Evolutionary conservation across 768 basidiomycete species (phyloP).

Genomic region (Pleurotus tuoliensis): DNA sequence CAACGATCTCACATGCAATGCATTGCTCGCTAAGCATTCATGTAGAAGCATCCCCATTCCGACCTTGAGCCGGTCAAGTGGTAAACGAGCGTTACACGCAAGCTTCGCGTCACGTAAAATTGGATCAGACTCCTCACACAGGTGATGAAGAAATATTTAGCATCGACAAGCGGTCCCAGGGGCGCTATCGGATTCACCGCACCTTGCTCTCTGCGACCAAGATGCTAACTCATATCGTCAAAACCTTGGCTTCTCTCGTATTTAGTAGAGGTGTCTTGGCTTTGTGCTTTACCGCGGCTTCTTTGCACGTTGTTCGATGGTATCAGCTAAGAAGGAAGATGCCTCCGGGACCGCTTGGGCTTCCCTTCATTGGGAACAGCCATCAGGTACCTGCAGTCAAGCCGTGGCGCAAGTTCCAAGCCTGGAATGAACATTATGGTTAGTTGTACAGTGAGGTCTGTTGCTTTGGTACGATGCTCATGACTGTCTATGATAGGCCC

Average conservation of each 20-base stretch:
- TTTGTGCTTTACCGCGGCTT: not conserved
- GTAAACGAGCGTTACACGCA: too few species aligned
- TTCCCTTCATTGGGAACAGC: conserved; percentile 42
- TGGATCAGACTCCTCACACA: too few species aligned
- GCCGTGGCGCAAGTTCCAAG: conserved; percentile 46
- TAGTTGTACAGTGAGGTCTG: conserved; percentile 1
- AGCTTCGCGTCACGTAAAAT: too few species aligned
- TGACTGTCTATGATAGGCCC: conserved; percentile 23
- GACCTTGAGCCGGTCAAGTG: too few species aligned
- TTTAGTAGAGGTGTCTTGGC: not conserved
- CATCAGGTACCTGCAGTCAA: conserved; percentile 40
- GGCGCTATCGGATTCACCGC: too few species aligned
- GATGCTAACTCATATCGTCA: not conserved
- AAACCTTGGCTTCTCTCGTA: not conserved
- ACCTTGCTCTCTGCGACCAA: too few species aligned
- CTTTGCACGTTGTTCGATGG: conserved; percentile 16
- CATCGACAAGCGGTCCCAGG: too few species aligned
- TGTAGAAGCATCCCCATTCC: too few species aligned
- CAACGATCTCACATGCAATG: too few species aligned
- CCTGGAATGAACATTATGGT: conserved; percentile 46
- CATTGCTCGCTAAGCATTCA: too few species aligned
- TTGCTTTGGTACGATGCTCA: not conserved
- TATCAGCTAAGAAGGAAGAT: conserved; percentile 26
- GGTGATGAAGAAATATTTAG: too few species aligned
- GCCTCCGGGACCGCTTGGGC: conserved; percentile 43